Evolutionary conservation across 2,329 filamentous ascomycete species (phyloP), one percentile per base, ranked within the genome.

Genomic region (Penicillium sp.): DNA sequence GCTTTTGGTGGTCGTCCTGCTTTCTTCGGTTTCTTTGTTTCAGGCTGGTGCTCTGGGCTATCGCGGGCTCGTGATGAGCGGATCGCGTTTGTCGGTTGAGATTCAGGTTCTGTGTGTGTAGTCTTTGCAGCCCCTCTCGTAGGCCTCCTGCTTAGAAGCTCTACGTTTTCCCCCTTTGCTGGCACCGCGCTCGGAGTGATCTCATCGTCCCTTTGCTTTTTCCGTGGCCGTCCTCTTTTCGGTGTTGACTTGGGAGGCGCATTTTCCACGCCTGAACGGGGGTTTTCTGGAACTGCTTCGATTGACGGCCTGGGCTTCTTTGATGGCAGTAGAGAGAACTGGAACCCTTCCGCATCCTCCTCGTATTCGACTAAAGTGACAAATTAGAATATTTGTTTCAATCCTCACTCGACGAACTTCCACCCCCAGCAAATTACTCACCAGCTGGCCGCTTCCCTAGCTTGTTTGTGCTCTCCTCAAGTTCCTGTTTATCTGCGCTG

Each of bases 281-380:
- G 57, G 23, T 58, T 38, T 49, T 67, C 65, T n/a, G 68, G 57
- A 41, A 62, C 56, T 11, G 63, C 49, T 21, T 65, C 75, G 48
- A 77, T 75, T 16, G 76, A 72, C 55, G 81, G 77, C 57, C 81
- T 80, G 43, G 83, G 82, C 75, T 88, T 91, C 59, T 81, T 80
- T 68, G 84, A 77, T 69, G 89, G 89, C 11, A 86, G 79, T 60
- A 89, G 84, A 61, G 87, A 85, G 71, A 92, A 92, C 57, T 85
- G 80, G 66, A 92, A 92, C 61, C 90, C 90, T 66, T 89, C 89
- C 77, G 90, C 87, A 68, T 89, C 84, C 72, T 92, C 89, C 66
- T 90, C 87, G 66, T 87, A 88, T 60, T 75, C 80, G 78, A 58
- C 53, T 60, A 8, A 21, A 50, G 55, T 57, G 57, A 41, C 29